phyloP scores from a whole-genome alignment of 805 yeast genomes.

The Candida sakaeoensis region DNA sequence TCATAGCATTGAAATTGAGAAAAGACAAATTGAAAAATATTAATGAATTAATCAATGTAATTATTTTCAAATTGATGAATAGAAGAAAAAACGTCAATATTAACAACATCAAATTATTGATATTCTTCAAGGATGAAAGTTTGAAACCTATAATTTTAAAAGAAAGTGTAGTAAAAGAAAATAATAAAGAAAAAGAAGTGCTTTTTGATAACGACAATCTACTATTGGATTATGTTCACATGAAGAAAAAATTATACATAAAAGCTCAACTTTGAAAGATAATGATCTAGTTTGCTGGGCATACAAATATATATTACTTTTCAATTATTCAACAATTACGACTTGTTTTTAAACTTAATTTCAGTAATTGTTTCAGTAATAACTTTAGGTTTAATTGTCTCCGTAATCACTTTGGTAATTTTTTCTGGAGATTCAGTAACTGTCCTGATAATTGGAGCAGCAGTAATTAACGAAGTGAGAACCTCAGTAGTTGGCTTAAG shows the following conservation, averaged over 20 bases:
- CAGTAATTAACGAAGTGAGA: not conserved
- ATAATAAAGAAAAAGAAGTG: not conserved
- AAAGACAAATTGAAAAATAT: slow-evolving; percentile 15
- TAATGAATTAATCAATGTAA: slow-evolving; percentile 16
- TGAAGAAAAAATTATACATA: slow-evolving; percentile 10
- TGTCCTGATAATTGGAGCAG: not conserved
- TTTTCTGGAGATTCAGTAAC: slow-evolving; percentile 1
- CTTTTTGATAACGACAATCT: slow-evolving; percentile 5
- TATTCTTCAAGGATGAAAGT: slow-evolving; percentile 17
- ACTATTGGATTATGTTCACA: slow-evolving; percentile 10
- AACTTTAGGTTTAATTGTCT: not conserved
- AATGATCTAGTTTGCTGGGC: not conserved
- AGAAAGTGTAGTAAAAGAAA: slow-evolving; percentile 5
- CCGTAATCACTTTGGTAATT: not conserved
- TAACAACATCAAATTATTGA: slow-evolving; percentile 13
- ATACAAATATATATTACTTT: slow-evolving; percentile 2
- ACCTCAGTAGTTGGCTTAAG: not conserved
- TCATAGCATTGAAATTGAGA: slow-evolving; percentile 11
- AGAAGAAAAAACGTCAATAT: slow-evolving; percentile 13
- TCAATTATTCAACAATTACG: not conserved
- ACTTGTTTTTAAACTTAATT: not conserved
- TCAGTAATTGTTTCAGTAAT: not conserved
- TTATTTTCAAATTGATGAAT: slow-evolving; percentile 14
- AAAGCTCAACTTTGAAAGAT: slow-evolving; percentile 8
- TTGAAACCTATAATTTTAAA: slow-evolving; percentile 17